phyloP scores from a whole-genome alignment of 225 moss, liverwort and hornwort genomes.

The Polytrichum commune region DNA sequence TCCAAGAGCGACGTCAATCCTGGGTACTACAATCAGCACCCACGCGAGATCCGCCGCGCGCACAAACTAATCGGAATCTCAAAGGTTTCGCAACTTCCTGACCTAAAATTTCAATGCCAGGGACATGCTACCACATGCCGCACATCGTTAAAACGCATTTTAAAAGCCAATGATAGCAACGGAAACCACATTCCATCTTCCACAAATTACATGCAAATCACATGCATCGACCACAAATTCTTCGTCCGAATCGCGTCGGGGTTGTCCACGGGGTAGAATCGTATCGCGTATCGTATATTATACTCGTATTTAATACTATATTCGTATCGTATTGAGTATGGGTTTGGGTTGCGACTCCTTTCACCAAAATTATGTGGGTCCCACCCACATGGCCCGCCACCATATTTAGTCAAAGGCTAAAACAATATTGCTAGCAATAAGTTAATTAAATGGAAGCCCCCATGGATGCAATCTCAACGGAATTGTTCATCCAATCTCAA shows the following conservation, averaged over 20 bases:
- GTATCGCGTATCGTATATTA: too few relatives aligned
- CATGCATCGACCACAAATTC: slow-evolving; percentile 2
- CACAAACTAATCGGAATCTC: neutral
- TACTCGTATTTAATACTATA: too few relatives aligned
- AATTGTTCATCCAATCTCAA: too few relatives aligned
- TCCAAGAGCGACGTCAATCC: neutral
- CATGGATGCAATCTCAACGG: too few relatives aligned
- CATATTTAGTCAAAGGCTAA: too few relatives aligned
- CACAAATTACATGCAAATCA: neutral
- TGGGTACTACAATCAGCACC: neutral
- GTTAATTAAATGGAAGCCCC: too few relatives aligned
- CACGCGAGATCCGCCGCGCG: neutral
- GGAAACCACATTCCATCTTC: neutral
- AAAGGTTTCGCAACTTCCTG: neutral
- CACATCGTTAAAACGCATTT: slow-evolving; percentile 1
- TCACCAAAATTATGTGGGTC: too few relatives aligned
- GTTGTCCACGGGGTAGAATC: slow-evolving; percentile 8
- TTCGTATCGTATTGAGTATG: too few relatives aligned
- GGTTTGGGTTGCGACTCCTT: too few relatives aligned
- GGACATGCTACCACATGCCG: neutral
- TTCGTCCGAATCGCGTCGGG: neutral
- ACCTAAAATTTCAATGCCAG: neutral
- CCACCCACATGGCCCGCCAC: too few relatives aligned
- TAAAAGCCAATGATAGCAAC: neutral
- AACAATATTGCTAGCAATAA: too few relatives aligned